Percentiles rank a stretch among this genome's conserved stretches.
Evolutionary conservation across 2,329 filamentous ascomycete genomes (phyloP).

Genomic region (Verticillium dahliae): DNA sequence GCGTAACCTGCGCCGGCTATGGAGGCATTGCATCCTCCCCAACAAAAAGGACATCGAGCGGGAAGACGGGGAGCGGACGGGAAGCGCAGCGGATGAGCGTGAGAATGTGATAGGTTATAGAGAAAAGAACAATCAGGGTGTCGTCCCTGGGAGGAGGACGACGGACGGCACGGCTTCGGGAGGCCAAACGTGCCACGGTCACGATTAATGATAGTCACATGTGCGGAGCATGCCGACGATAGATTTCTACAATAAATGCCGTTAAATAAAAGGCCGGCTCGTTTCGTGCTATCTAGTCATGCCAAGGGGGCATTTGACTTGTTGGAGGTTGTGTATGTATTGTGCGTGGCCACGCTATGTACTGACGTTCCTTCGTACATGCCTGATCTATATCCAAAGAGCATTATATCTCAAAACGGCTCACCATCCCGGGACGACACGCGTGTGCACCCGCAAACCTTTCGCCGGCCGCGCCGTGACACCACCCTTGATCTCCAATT

Average conservation of each 20-base stretch:
- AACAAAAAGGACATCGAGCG: background rate
- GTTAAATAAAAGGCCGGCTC: background rate
- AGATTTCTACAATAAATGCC: background rate
- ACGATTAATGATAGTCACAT: constrained; percentile 1
- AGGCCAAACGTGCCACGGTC: background rate
- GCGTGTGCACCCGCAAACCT: constrained; percentile 65
- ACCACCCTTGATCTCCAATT: constrained; percentile 60
- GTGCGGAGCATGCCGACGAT: background rate
- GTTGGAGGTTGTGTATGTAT: too few species aligned
- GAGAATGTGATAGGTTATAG: background rate
- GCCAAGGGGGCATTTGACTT: too few species aligned
- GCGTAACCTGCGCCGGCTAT: constrained; percentile 14
- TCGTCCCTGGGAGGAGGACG: background rate
- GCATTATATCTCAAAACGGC: too few species aligned
- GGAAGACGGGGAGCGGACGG: background rate
- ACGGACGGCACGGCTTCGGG: background rate
- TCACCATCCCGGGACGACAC: constrained; percentile 60
- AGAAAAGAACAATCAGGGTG: background rate
- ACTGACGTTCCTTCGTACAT: too few species aligned
- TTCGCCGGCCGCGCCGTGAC: constrained; percentile 68
- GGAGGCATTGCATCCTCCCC: constrained; percentile 3
- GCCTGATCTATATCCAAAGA: too few species aligned
- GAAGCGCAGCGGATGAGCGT: too few species aligned
- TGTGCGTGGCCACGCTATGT: too few species aligned
- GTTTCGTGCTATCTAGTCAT: too few species aligned